These are phyloP conservation scores for Cylindricascospora bacillispora DNA, from an alignment of 1,139 yeast genomes.

Conservation along the genomic window DNA sequence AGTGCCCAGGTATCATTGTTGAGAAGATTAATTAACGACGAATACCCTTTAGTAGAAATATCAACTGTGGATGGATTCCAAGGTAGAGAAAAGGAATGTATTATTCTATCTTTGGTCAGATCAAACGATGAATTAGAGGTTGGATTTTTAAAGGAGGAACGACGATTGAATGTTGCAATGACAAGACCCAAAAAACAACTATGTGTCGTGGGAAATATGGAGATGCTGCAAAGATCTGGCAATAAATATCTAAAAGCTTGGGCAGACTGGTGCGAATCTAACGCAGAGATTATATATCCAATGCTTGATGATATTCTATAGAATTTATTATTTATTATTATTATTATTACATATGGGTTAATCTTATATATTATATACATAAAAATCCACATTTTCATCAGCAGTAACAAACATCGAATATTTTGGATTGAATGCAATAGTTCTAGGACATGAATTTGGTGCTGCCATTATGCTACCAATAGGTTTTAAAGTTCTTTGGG, in stretches of 20 bases:
- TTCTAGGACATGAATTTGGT: constrained; percentile 36
- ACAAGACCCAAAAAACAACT: constrained; percentile 82
- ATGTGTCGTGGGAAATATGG: constrained; percentile 79
- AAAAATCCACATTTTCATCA: constrained; percentile 35
- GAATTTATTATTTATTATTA: constrained; percentile 1
- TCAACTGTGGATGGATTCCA: constrained; percentile 89
- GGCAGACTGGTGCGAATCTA: constrained; percentile 59
- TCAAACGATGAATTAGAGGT: constrained; percentile 55
- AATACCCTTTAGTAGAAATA: constrained; percentile 54
- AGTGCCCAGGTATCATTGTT: constrained; percentile 68
- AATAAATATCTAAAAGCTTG: constrained; percentile 47
- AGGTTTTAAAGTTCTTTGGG: constrained; percentile 21
- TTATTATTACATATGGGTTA: constrained; percentile 1
- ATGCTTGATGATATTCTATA: constrained; percentile 27
- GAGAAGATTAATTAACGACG: constrained; percentile 36
- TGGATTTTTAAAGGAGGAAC: constrained; percentile 62
- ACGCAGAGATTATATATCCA: constrained; percentile 62
- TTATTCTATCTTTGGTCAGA: constrained; percentile 67
- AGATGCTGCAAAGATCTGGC: constrained; percentile 35
- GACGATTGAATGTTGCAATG: constrained; percentile 79
- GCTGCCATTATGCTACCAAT: constrained; percentile 22
- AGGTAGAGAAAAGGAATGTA: constrained; percentile 82
- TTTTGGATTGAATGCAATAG: constrained; percentile 68
- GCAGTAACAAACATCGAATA: constrained; percentile 71
- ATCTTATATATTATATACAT: constrained; percentile 27